Percentiles rank a stretch among this genome's conserved stretches.
Evolutionary conservation across 768 basidiomycete species (phyloP).

Genomic region (Boletus rufocinnamomeus): DNA sequence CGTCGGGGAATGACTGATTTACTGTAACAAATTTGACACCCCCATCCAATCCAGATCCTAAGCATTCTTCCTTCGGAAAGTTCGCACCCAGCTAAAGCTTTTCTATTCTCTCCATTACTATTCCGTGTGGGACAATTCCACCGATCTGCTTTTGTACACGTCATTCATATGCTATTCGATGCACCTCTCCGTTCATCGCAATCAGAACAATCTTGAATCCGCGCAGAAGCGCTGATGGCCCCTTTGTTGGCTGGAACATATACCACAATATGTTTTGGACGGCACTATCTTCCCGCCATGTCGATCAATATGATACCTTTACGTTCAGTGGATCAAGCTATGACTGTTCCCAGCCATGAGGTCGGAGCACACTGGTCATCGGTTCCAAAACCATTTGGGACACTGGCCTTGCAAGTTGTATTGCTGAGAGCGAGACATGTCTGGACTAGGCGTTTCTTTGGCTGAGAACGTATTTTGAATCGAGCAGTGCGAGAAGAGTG

Average conservation of each 20-base stretch:
- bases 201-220: neutral
- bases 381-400: neutral
- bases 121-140: neutral
- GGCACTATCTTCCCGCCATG: neutral
- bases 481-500: constrained; percentile 4
- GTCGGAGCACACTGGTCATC: neutral
- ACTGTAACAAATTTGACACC: constrained; percentile 16
- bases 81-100: neutral
- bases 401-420: neutral
- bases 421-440: constrained; percentile 3
- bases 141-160: constrained; percentile 4
- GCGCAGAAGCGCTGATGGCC: neutral
- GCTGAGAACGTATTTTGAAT: constrained; percentile 3
- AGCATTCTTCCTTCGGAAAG: neutral
- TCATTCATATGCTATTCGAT: constrained; percentile 7
- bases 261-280: neutral
- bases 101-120: neutral
- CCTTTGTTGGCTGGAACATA: neutral
- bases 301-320: neutral
- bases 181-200: neutral
- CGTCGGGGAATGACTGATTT: constrained; percentile 11
- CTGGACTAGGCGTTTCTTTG: neutral
- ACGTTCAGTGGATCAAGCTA: neutral
- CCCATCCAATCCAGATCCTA: constrained; percentile 2
- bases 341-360: neutral